Evolutionary conservation across 257 asterid genomes (phyloP).

Genomic region (Petunia secreta): DNA sequence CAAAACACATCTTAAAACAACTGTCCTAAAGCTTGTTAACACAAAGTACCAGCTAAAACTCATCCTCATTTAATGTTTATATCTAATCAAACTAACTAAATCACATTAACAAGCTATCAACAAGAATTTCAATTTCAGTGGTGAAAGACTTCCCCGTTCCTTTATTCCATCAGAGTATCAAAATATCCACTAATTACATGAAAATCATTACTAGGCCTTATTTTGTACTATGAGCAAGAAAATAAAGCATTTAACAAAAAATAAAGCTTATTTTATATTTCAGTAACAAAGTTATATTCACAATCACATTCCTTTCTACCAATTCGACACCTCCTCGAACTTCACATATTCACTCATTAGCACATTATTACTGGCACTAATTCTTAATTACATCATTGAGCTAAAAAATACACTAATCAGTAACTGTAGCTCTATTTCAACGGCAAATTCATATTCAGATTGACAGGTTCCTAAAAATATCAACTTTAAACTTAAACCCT

Average conservation of each 20-base stretch:
- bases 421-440: background rate
- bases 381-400: background rate
- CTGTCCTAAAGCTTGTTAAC: background rate
- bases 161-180: constrained; percentile 11
- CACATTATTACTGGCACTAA: background rate
- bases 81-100: background rate
- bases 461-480: background rate
- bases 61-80: background rate
- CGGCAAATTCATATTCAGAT: background rate
- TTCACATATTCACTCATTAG: background rate
- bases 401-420: background rate
- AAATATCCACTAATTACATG: background rate
- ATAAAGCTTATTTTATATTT: background rate
- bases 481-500: background rate
- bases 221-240: background rate
- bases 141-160: background rate
- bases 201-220: background rate
- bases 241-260: background rate
- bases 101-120: background rate
- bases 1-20: constrained; percentile 11
- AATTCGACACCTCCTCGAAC: background rate
- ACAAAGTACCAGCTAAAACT: background rate
- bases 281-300: background rate
- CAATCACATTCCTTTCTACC: background rate
- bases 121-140: background rate